A percentile compares a stretch with the other conserved stretches of the same genome.
Evolutionary conservation across 2,329 filamentous ascomycete species (phyloP).

Genomic region (Colletotrichum paranaense): DNA sequence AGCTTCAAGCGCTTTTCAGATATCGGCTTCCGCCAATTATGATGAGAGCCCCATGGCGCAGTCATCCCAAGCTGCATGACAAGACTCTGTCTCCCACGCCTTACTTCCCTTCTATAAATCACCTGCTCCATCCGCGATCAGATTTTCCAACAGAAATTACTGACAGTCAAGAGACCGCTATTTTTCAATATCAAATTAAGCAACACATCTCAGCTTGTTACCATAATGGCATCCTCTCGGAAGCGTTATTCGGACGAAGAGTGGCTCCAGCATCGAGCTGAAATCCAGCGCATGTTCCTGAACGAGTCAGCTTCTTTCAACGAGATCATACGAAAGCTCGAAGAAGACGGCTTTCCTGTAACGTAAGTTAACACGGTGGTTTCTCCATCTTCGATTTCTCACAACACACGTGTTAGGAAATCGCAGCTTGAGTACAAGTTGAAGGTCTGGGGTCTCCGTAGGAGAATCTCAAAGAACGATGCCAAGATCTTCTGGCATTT

Average conservation of each 20-base stretch:
- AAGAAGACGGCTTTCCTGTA: neutral
- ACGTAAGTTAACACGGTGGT: neutral
- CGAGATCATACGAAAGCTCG: neutral
- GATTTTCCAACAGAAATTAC: too few species aligned
- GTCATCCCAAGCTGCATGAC: neutral
- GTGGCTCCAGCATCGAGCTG: neutral
- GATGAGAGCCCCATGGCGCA: neutral
- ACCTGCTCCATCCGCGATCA: too few species aligned
- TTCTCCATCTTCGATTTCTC: neutral
- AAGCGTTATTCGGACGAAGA: neutral
- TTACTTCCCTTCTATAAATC: neutral
- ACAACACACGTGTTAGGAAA: neutral
- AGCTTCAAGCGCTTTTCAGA: neutral
- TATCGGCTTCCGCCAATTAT: constrained; percentile 10
- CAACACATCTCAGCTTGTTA: neutral
- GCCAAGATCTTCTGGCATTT: too few species aligned
- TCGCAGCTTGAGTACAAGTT: constrained; percentile 23
- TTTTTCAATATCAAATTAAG: too few species aligned
- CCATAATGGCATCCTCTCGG: neutral
- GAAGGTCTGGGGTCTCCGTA: neutral
- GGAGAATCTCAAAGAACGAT: neutral
- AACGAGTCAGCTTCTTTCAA: neutral
- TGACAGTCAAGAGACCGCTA: too few species aligned
- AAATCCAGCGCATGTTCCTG: neutral
- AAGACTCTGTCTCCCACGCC: neutral